Percentiles rank a stretch among this genome's conserved stretches.
Evolutionary conservation across 768 basidiomycete species (phyloP).

Genomic region (Mycena metata): DNA sequence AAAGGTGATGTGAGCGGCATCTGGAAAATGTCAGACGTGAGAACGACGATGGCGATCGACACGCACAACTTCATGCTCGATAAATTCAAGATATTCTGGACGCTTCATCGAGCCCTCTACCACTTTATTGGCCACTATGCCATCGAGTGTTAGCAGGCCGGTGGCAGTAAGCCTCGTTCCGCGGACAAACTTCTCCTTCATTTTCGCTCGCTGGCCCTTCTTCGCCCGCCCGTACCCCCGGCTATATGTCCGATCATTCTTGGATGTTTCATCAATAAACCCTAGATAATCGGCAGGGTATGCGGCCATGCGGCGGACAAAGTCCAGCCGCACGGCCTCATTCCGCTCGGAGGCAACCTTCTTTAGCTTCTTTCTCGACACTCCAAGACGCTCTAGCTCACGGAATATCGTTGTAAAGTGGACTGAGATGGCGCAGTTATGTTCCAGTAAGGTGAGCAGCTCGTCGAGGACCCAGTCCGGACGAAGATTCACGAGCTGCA

Average conservation of each 20-base stretch:
- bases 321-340: constrained; percentile 44
- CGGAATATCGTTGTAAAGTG: constrained; percentile 51
- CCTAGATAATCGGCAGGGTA: constrained; percentile 50
- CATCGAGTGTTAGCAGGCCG: constrained; percentile 48
- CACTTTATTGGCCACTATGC: constrained; percentile 45
- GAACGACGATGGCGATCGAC: neutral
- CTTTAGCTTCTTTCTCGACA: constrained; percentile 48
- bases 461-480: constrained; percentile 54
- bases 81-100: constrained; percentile 41
- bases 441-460: constrained; percentile 42
- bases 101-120: constrained; percentile 48
- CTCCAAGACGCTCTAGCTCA: constrained; percentile 43
- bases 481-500: constrained; percentile 33
- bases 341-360: constrained; percentile 50
- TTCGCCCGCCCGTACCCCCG: constrained; percentile 39
- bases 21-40: constrained; percentile 21
- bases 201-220: constrained; percentile 42
- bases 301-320: constrained; percentile 43
- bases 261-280: constrained; percentile 51
- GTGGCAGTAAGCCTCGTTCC: constrained; percentile 44
- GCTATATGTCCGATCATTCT: constrained; percentile 45
- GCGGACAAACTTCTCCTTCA: constrained; percentile 47
- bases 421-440: constrained; percentile 49
- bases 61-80: constrained; percentile 45
- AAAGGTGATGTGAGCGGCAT: constrained; percentile 43